Evolutionary conservation across 805 yeast species (phyloP).

Genomic region (Kuraishia borneana): DNA sequence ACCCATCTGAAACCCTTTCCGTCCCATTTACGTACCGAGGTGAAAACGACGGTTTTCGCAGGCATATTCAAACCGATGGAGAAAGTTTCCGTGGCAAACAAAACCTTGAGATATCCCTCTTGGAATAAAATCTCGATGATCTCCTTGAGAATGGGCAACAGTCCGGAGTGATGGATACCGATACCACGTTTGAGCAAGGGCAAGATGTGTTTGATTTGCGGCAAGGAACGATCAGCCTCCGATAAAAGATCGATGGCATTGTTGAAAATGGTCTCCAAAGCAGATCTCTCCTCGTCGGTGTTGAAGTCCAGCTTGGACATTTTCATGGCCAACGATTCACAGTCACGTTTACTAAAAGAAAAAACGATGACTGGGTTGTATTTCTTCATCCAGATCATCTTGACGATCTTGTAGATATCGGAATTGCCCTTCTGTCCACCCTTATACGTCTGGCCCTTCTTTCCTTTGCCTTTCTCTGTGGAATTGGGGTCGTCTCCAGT

Average conservation of each 20-base stretch:
- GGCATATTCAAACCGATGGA: slow-evolving; percentile 99
- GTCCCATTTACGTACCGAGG: slow-evolving; percentile 97
- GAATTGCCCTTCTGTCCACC: slow-evolving; percentile 76
- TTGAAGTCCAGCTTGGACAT: slow-evolving; percentile 95
- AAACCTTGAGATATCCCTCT: slow-evolving; percentile 88
- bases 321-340: slow-evolving; percentile 87
- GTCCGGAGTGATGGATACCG: slow-evolving; percentile 97
- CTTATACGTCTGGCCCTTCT: slow-evolving; percentile 71
- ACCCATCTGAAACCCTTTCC: slow-evolving; percentile 98
- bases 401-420: slow-evolving; percentile 92
- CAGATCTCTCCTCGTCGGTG: slow-evolving; percentile 86
- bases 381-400: slow-evolving; percentile 94
- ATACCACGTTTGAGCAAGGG: slow-evolving; percentile 91
- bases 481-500: slow-evolving; percentile 77
- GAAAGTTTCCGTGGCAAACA: slow-evolving; percentile 97
- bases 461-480: slow-evolving; percentile 46
- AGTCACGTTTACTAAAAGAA: slow-evolving; percentile 95
- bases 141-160: slow-evolving; percentile 86
- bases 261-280: slow-evolving; percentile 78
- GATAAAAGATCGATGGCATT: slow-evolving; percentile 86
- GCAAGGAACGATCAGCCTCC: slow-evolving; percentile 83
- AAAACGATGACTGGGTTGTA: slow-evolving; percentile 97
- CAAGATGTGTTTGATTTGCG: slow-evolving; percentile 86
- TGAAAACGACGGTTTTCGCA: slow-evolving; percentile 96
- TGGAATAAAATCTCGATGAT: slow-evolving; percentile 94